These are phyloP conservation scores for Axilococcus clingmanii DNA, from an alignment of 139 green algal species.

Conservation along the genomic window DNA sequence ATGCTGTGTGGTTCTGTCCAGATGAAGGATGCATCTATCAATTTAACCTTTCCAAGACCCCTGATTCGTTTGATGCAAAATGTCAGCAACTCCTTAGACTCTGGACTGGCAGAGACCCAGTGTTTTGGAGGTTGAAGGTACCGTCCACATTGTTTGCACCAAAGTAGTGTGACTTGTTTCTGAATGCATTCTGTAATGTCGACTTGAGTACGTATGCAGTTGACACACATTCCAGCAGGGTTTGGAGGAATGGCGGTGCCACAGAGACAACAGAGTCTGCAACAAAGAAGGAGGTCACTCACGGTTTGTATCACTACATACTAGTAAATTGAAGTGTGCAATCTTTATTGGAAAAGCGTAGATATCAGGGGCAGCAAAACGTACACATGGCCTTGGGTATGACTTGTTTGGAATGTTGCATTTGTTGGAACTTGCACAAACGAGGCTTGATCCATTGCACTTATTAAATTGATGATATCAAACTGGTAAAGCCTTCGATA, in stretches of 20 bases:
- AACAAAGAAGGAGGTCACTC: neutral
- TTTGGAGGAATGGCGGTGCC: conserved; percentile 82
- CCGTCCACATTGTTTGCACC: conserved; percentile 83
- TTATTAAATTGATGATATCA: no score
- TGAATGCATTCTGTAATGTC: conserved; percentile 96
- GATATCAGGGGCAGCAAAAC: conserved; percentile 9
- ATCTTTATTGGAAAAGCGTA: no score
- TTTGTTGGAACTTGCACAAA: neutral
- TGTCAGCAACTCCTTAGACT: conserved; percentile 94
- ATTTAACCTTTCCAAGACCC: conserved; percentile 84
- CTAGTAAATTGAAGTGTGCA: no score
- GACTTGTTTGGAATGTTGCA: conserved; percentile 34
- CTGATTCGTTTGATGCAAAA: conserved; percentile 93
- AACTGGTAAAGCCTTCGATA: no score
- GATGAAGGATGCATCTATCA: conserved; percentile 97
- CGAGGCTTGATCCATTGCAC: conserved; percentile 14
- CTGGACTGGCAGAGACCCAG: conserved; percentile 83
- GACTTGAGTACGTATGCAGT: conserved; percentile 91
- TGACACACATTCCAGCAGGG: conserved; percentile 97
- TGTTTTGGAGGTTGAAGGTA: conserved; percentile 94
- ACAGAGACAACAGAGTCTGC: conserved; percentile 89
- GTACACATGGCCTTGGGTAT: conserved; percentile 69
- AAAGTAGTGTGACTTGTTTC: conserved; percentile 83
- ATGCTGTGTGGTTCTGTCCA: conserved; percentile 98
- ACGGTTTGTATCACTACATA: no score